Evolutionary conservation across 177 flowering plant genomes (phyloP).

Genomic region (Vitis hybrid): DNA sequence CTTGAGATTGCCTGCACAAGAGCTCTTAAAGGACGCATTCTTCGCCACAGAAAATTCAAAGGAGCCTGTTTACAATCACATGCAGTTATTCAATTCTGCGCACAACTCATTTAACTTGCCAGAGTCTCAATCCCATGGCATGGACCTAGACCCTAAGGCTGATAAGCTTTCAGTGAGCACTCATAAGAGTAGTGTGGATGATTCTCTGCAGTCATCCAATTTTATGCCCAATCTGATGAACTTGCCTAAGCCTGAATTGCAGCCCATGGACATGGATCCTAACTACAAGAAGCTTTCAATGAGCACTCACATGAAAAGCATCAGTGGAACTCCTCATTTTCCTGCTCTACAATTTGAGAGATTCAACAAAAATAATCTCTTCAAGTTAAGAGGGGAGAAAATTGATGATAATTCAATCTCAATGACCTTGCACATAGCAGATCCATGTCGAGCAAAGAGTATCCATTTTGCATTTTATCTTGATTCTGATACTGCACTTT

Average conservation of each 20-base stretch:
- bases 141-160: slow-evolving; percentile 45
- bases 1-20: slow-evolving; percentile 33
- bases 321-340: slow-evolving; percentile 18
- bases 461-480: no score
- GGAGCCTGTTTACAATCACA: slow-evolving; percentile 22
- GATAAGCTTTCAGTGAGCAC: slow-evolving; percentile 23
- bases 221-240: slow-evolving; percentile 13
- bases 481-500: no score
- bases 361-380: slow-evolving; percentile 4
- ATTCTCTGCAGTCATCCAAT: slow-evolving; percentile 26
- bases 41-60: slow-evolving; percentile 37
- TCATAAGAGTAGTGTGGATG: not conserved
- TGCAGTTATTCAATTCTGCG: slow-evolving; percentile 18
- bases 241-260: slow-evolving; percentile 14
- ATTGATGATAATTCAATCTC: no score
- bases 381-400: no score
- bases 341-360: slow-evolving; percentile 37
- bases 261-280: no score
- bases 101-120: slow-evolving; percentile 16
- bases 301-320: slow-evolving; percentile 22
- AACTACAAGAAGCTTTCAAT: slow-evolving; percentile 26
- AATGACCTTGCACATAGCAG: no score
- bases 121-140: slow-evolving; percentile 28
- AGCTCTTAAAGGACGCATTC: slow-evolving; percentile 44
- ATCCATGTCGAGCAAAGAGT: no score